Percentiles rank a stretch among this genome's conserved stretches.
phyloP scores from a whole-genome alignment of 2,329 filamentous ascomycete genomes.

The Pseudofabraea citricarpa region DNA sequence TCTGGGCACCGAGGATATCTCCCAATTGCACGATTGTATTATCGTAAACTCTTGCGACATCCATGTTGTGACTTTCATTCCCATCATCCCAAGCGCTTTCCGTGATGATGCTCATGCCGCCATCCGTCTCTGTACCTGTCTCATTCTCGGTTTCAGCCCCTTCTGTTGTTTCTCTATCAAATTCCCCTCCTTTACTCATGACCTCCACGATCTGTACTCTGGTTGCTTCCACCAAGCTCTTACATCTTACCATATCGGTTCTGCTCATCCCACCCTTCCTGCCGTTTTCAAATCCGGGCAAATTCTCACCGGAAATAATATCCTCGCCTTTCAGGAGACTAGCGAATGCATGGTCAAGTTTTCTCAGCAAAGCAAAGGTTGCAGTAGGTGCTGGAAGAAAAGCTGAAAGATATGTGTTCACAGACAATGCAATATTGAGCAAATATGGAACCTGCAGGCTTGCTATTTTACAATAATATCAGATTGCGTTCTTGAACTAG shows the following conservation, averaged over 20 bases:
- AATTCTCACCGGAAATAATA: slow-evolving; percentile 53
- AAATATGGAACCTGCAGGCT: slow-evolving; percentile 80
- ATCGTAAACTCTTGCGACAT: slow-evolving; percentile 74
- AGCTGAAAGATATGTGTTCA: slow-evolving; percentile 65
- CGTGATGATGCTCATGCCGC: slow-evolving; percentile 26
- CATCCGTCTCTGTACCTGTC: slow-evolving; percentile 24
- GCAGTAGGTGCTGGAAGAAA: slow-evolving; percentile 65
- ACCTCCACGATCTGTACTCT: slow-evolving; percentile 66
- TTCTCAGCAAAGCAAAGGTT: slow-evolving; percentile 67
- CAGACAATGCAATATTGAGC: slow-evolving; percentile 68
- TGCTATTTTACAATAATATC: slow-evolving; percentile 41
- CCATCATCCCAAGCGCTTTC: slow-evolving; percentile 31
- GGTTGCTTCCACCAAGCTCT: slow-evolving; percentile 74
- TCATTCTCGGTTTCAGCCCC: slow-evolving; percentile 32
- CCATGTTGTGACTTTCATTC: slow-evolving; percentile 58
- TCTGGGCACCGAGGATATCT: slow-evolving; percentile 48
- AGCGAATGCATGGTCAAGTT: slow-evolving; percentile 79
- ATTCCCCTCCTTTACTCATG: slow-evolving; percentile 49
- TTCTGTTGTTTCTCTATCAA: slow-evolving; percentile 33
- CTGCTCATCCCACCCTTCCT: slow-evolving; percentile 58
- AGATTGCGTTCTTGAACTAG: not conserved
- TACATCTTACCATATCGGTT: slow-evolving; percentile 84
- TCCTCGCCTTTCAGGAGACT: slow-evolving; percentile 67
- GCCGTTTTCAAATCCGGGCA: slow-evolving; percentile 67
- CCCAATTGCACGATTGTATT: slow-evolving; percentile 72